Base-by-base conservation (phyloP, 2,329 filamentous ascomycete genomes). In the Colletotrichum noveboracense region DNA sequence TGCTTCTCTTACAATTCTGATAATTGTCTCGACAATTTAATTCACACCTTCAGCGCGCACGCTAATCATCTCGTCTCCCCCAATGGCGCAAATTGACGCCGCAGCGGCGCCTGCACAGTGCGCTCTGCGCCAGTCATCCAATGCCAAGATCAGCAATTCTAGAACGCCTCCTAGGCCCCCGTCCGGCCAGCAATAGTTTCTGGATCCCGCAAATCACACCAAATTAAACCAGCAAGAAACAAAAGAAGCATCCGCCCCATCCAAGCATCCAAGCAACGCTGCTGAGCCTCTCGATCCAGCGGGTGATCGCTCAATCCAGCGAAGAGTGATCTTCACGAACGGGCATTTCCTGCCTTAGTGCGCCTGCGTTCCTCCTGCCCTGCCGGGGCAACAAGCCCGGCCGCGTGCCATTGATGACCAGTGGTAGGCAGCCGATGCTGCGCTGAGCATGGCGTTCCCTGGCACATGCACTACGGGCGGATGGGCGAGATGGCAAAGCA, bases 261-360 rank as follows among this genome's bases (percentile, higher is more conserved):
- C 16, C 5, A 30, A n/a, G 26, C 56, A 28, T 38, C 7, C 38
- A n/a, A 43, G 38, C 38, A 43, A 43, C 38, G 38, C 38, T n/a
- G 58, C 58, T 61, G 58, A 61, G 58, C 58, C 58, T 61, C 58
- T 34, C 58, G 58, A 61, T 61, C 26, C 13, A 60, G 26, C 28
- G 26, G 58, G n/a, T 61, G 58, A 61, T 61, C 58, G 58, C 58
- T 61, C 28, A 61, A 61, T 30, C 28, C 28, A 32, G 28, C 56
- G 56, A 61, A 56, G 38, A n/a, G 16, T 34, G 56, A 61, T 61
- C 56, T 61, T 61, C 56, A 61, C 28, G 28, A 28, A 32, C 56
- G 38, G 56, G 56, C 56, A 61, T 30, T 61, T 61, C 56, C 56
- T 9, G 8, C 38, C 0, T 43, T 43, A n/a, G 38, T 43, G 38